Percentiles rank a stretch among this genome's conserved stretches.
Conservation (phyloP, 306 rosid species). For the Ormosia emarginata region DNA sequence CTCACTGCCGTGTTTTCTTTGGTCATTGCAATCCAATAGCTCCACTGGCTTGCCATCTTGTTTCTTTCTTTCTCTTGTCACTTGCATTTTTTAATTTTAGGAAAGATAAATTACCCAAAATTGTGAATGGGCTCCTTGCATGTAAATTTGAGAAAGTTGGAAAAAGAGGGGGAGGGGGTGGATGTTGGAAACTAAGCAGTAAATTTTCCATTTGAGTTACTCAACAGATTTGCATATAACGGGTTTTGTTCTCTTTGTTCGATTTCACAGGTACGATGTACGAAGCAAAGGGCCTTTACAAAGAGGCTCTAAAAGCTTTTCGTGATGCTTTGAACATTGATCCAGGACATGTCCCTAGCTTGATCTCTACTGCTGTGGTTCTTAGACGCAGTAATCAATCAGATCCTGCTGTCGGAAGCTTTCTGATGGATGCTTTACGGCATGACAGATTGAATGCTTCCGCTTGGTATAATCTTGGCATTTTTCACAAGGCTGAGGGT, state of each 20-base stretch:
- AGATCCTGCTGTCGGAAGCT: constrained; percentile 49
- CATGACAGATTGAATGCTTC: constrained; percentile 60
- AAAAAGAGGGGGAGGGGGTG: neutral
- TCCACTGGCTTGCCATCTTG: neutral
- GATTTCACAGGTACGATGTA: constrained; percentile 51
- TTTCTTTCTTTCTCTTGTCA: neutral
- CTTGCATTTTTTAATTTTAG: neutral
- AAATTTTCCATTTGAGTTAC: neutral
- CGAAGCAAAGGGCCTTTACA: constrained; percentile 62
- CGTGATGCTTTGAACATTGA: constrained; percentile 59
- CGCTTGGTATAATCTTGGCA: constrained; percentile 89
- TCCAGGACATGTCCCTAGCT: constrained; percentile 68
- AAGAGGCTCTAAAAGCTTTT: constrained; percentile 68
- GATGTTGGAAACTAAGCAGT: neutral
- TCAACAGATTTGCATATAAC: neutral
- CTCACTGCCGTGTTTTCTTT: neutral
- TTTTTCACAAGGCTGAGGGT: constrained; percentile 52
- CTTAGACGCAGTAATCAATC: constrained; percentile 50
- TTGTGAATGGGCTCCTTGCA: neutral
- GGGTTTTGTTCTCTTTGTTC: neutral
- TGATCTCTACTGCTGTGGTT: constrained; percentile 65
- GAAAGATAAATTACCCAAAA: neutral
- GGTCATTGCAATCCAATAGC: neutral
- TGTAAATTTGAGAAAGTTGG: neutral
- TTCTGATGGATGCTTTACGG: constrained; percentile 71